phyloP scores from a whole-genome alignment of 257 asterid species.

The Solanum etuberosum region DNA sequence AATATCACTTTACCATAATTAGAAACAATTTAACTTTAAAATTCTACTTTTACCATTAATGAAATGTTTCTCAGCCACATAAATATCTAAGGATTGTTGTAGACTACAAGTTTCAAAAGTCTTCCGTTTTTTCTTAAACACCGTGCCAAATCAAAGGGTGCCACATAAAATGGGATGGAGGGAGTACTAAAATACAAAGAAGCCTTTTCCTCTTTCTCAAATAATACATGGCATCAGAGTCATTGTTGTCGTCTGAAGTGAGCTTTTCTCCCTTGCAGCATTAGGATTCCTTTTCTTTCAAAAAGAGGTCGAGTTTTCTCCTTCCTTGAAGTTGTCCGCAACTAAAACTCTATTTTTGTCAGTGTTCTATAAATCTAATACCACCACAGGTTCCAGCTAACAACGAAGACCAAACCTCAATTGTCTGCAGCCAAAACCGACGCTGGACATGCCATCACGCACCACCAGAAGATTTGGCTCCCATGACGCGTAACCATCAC shows the following conservation, averaged over 20 bases:
- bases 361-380: background rate
- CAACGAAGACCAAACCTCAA: background rate
- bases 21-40: no score
- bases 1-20: no score
- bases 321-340: background rate
- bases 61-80: no score
- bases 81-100: no score
- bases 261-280: background rate
- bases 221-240: background rate
- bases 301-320: background rate
- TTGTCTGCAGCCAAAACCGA: background rate
- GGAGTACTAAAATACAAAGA: background rate
- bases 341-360: background rate
- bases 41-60: no score
- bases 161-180: no score
- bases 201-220: background rate
- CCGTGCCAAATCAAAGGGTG: no score
- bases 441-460: background rate
- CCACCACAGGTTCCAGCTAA: background rate
- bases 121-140: no score
- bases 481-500: background rate
- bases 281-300: background rate
- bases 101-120: no score
- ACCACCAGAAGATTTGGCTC: background rate
- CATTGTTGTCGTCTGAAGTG: background rate